Conservation (phyloP, 75 land plant species). For the Isoetes taiwanensis region DNA sequence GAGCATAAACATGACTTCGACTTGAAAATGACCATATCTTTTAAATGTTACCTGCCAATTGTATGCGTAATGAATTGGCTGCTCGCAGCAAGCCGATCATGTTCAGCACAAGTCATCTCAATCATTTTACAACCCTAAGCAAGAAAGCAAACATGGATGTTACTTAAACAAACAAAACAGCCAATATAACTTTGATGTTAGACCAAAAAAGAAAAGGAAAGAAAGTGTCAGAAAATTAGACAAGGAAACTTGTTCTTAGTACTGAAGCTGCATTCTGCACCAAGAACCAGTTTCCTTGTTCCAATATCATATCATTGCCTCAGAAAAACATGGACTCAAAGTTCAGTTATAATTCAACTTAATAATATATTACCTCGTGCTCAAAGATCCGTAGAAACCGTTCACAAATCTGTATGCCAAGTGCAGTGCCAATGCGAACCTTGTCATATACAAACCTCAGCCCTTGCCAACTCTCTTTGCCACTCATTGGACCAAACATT, state of each 20-base stretch:
- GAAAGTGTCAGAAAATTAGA: too few relatives aligned
- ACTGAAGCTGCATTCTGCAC: too few relatives aligned
- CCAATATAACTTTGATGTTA: too few relatives aligned
- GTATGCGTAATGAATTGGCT: slow-evolving; percentile 5
- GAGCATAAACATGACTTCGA: neutral
- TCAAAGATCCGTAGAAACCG: neutral
- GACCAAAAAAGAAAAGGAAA: too few relatives aligned
- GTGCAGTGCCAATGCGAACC: neutral
- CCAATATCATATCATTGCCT: too few relatives aligned
- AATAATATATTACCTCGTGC: neutral
- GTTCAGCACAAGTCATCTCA: slow-evolving; percentile 3
- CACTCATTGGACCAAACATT: slow-evolving; percentile 4
- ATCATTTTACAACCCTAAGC: neutral
- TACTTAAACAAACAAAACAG: too few relatives aligned
- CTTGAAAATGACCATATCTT: neutral
- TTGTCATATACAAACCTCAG: slow-evolving; percentile 1
- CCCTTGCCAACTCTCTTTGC: neutral
- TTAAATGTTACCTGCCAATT: neutral
- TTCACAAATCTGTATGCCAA: neutral
- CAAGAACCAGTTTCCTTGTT: too few relatives aligned
- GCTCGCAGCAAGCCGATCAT: slow-evolving; percentile 1
- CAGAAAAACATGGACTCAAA: too few relatives aligned
- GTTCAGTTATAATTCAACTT: too few relatives aligned
- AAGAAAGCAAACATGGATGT: too few relatives aligned
- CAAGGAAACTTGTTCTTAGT: too few relatives aligned